A percentile compares a stretch with the other conserved stretches of the same genome.
Conservation (phyloP, 2,329 filamentous ascomycete species). For the Aureobasidium pullulans region DNA sequence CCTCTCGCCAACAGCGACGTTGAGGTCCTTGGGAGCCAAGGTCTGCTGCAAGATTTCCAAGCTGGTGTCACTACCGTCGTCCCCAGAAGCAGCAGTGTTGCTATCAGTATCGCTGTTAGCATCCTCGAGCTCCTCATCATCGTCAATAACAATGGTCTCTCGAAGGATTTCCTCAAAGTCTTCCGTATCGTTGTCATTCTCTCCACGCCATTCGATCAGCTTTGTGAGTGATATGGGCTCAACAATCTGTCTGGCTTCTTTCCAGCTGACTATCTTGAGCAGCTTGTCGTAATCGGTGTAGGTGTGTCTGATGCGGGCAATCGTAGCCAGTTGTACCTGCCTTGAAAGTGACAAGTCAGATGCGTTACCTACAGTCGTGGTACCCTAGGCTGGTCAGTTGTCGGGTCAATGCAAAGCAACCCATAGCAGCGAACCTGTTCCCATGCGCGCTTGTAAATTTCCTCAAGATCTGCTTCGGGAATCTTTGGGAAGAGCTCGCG, state of each 20-base stretch:
- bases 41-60: conserved; percentile 9
- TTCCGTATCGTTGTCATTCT: conserved; percentile 45
- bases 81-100: not conserved
- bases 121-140: conserved; percentile 39
- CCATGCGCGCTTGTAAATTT: conserved; percentile 55
- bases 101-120: conserved; percentile 9
- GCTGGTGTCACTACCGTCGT: conserved; percentile 11
- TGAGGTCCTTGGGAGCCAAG: conserved; percentile 9
- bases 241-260: conserved; percentile 47
- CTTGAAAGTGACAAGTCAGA: conserved; percentile 47
- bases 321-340: conserved; percentile 53
- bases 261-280: conserved; percentile 44
- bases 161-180: conserved; percentile 56
- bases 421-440: conserved; percentile 39
- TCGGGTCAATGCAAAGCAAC: conserved; percentile 2
- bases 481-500: conserved; percentile 58
- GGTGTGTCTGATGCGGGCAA: conserved; percentile 54
- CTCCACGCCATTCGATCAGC: conserved; percentile 56
- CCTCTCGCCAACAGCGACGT: conserved; percentile 2
- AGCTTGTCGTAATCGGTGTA: conserved; percentile 58
- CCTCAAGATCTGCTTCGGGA: conserved; percentile 48
- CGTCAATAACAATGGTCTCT: conserved; percentile 57
- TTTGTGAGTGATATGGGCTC: conserved; percentile 50
- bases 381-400: conserved; percentile 35
- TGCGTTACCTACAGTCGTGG: conserved; percentile 51